Evolutionary conservation across 2,329 filamentous ascomycete species (phyloP).

Genomic region (Alternaria sp.): DNA sequence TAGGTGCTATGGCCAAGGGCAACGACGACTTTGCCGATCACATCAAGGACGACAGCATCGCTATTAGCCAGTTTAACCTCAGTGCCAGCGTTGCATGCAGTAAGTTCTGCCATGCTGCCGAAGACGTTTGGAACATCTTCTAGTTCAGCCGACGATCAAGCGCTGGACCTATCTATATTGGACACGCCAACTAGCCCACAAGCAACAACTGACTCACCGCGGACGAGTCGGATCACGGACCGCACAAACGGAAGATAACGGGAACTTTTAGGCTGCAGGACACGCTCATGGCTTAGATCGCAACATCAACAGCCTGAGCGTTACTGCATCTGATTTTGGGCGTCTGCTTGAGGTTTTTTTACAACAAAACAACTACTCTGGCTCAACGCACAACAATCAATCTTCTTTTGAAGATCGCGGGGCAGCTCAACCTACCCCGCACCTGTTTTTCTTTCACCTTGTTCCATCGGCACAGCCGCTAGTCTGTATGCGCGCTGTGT

Average conservation of each 20-base stretch:
- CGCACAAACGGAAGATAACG: slow-evolving; percentile 31
- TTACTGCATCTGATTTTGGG: slow-evolving; percentile 61
- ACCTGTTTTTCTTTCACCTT: slow-evolving; percentile 37
- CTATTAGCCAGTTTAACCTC: slow-evolving; percentile 97
- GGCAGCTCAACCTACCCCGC: slow-evolving; percentile 69
- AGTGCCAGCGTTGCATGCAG: slow-evolving; percentile 98
- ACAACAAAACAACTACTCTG: slow-evolving; percentile 77
- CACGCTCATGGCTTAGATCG: slow-evolving; percentile 62
- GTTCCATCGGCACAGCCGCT: slow-evolving; percentile 15
- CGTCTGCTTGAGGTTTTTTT: slow-evolving; percentile 78
- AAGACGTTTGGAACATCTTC: slow-evolving; percentile 94
- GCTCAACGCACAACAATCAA: slow-evolving; percentile 77
- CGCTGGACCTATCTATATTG: slow-evolving; percentile 29
- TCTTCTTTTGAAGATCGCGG: slow-evolving; percentile 52
- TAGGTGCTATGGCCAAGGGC: slow-evolving; percentile 98
- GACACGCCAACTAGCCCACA: slow-evolving; percentile 33
- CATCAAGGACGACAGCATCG: slow-evolving; percentile 95
- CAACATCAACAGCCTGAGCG: slow-evolving; percentile 69
- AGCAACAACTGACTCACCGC: slow-evolving; percentile 29
- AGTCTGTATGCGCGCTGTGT: slow-evolving; percentile 17
- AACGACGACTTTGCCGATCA: slow-evolving; percentile 93
- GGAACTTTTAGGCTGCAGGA: slow-evolving; percentile 37
- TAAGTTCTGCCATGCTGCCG: slow-evolving; percentile 98
- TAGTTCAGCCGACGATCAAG: slow-evolving; percentile 54
- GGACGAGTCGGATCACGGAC: slow-evolving; percentile 20